These are phyloP conservation scores for Fraxinus platypoda DNA, from an alignment of 305 asterid species.

Conservation along the genomic window DNA sequence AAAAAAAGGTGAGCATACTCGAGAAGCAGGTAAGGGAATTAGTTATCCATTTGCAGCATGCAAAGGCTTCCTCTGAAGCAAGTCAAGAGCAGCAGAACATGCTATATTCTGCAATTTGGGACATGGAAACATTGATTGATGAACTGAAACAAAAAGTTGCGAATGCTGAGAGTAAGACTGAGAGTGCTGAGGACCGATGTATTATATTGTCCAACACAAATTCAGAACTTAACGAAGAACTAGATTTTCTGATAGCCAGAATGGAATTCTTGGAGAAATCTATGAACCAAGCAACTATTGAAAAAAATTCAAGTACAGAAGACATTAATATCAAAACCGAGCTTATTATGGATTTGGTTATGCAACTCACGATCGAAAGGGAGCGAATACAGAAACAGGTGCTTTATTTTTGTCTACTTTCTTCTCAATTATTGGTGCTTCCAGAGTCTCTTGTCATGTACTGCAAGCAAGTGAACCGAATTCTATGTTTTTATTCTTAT, in stretches of 20 bases:
- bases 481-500: background rate
- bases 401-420: background rate
- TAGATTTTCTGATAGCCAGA: constrained; percentile 42
- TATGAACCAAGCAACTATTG: constrained; percentile 46
- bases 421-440: background rate
- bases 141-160: constrained; percentile 76
- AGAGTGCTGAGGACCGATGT: constrained; percentile 55
- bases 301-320: constrained; percentile 53
- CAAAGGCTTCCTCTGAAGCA: constrained; percentile 73
- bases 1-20: constrained; percentile 52
- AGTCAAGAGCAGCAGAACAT: constrained; percentile 81
- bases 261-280: constrained; percentile 48
- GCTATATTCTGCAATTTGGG: constrained; percentile 88
- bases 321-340: constrained; percentile 52
- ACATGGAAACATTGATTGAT: constrained; percentile 87
- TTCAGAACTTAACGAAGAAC: constrained; percentile 54
- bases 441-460: no score
- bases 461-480: background rate
- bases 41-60: constrained; percentile 61
- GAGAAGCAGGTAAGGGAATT: constrained; percentile 67
- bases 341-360: constrained; percentile 60
- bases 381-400: constrained; percentile 76
- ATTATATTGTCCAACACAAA: constrained; percentile 49
- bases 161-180: constrained; percentile 58
- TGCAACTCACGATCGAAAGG: constrained; percentile 68